Base-by-base conservation (phyloP, 805 yeast species). In the Wickerhamiella vanderwaltii region DNA sequence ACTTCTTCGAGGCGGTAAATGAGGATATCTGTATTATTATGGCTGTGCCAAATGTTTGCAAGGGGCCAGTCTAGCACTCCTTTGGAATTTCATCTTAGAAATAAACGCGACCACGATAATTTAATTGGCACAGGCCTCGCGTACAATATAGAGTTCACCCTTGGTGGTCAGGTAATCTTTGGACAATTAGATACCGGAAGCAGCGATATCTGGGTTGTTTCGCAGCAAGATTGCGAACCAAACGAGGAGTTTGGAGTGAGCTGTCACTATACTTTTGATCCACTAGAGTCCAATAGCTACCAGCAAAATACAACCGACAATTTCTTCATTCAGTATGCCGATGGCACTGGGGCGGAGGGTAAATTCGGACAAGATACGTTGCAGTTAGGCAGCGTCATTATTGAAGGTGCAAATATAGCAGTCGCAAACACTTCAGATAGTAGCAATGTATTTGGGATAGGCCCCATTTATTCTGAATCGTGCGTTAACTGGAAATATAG, bases 351-450 rank as follows among this genome's bases (percentile, higher is more conserved):
- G 6, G 79, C 78, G 5, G 50, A 52, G 15, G 83, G 83, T 9
- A 51, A 44, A 23, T 76, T 75, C 73, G 91, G 80, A 9, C 57
- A 64, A 39, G 94, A 82, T 51, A 59, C 61, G 33, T 65, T 83
- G 3, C 46, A 47, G 1, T 48, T 79, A 39, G 71, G 71, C 35
- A 69, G 65, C 41, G 56, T 67, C 11, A 59, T 65, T 2, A 62
- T 79, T 7, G 46, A 63, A 0, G 58, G 63, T 39, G 48, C 36
- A 6, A 33, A 25, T 7, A 69, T 85, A 57, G 95, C 91, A 2
- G 74, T 85, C 16, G 88, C 81, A 4, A 74, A 75, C 54, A 57
- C 60, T 26, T 70, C 85, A 1, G 72, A 73, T 44, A 58, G 73
- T 6, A 60, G 68, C 46, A 91, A 91, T 41, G 52, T 55, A 24